Base-by-base conservation (phyloP, 2,329 filamentous ascomycete species). In the Epichloe sp. region DNA sequence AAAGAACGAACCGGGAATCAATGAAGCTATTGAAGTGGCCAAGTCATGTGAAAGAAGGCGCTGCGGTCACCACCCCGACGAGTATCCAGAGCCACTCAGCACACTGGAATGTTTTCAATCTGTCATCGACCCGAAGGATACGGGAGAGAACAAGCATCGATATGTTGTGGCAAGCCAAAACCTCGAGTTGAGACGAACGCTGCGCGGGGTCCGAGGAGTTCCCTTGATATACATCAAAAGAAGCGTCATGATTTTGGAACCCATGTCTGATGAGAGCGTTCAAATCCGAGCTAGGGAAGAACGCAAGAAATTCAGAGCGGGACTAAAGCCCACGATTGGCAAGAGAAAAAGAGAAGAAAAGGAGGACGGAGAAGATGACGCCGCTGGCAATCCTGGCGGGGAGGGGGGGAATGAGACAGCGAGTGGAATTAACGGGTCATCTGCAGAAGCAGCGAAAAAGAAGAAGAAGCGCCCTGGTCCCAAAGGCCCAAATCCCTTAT, bases 101-200 rank as follows among this genome's bases (percentile, higher is more conserved):
- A 78, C 83, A 37, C 63, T 79, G 51, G 85, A 88, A 56, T 94
- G 88, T 63, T 67, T 94, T 44, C 70, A 71, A 53, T 79, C 77
- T 48, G 86, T 95, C 7, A 81, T 97, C 50, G 90, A 90, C 61
- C 80, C 87, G 12, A 93, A 93, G 64, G 73, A 70, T 48, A 80
- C 72, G 54, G 76, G 78, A 40, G 77, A 77, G 52, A 93, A 93
- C 65, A 88, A 88, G 69, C 80, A 89, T 62, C 77, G 84, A 53
- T 91, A 91, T 62, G 79, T 88, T 12, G 82, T 91, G 19, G 86
- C 86, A 8, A 84, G 79, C 55, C 86, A 91, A 65, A 83, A 85
- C 56, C 66, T 73, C 23, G 77, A 80, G 42, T 74, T 87, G 44
- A 71, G 86, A 57, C 73, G 75, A 45, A 70, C 72, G 57, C 74